phyloP scores from a whole-genome alignment of 2,329 filamentous ascomycete genomes.

The Berkeleyomyces rouxiae region DNA sequence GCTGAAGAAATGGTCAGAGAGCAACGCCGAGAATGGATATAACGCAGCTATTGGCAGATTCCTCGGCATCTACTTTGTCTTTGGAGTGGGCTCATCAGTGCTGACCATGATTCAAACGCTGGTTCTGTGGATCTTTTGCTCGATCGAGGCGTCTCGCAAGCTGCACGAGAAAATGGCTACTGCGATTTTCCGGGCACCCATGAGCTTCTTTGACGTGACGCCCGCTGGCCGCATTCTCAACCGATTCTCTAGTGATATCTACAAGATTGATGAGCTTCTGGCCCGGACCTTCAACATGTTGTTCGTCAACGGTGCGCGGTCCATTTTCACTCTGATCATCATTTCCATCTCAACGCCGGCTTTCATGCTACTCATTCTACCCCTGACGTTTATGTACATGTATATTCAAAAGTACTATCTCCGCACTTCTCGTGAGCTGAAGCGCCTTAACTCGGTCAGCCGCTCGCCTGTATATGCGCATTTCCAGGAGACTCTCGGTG shows the following conservation, averaged over 20 bases:
- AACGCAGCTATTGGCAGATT: constrained; percentile 77
- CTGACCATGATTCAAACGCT: constrained; percentile 84
- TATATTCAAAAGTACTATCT: constrained; percentile 96
- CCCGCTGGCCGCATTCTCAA: constrained; percentile 93
- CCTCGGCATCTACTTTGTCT: constrained; percentile 87
- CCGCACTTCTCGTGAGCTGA: constrained; percentile 86
- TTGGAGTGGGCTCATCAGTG: constrained; percentile 72
- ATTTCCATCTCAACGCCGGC: constrained; percentile 68
- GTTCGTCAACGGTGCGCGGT: constrained; percentile 58
- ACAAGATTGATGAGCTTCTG: constrained; percentile 77
- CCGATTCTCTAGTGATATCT: constrained; percentile 75
- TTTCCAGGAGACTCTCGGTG: constrained; percentile 92
- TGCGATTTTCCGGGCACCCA: constrained; percentile 91
- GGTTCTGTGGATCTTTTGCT: constrained; percentile 98
- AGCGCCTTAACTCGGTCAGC: constrained; percentile 86
- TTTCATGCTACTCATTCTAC: constrained; percentile 67
- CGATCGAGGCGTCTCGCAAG: constrained; percentile 94
- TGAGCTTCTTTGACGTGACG: constrained; percentile 98
- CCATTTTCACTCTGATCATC: constrained; percentile 69
- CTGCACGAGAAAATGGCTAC: constrained; percentile 94
- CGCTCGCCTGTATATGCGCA: constrained; percentile 94
- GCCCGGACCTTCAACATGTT: constrained; percentile 97
- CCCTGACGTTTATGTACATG: constrained; percentile 65
- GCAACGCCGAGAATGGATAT: constrained; percentile 47
- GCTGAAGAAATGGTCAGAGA: constrained; percentile 85